These are phyloP conservation scores for Candida sojae DNA, from an alignment of 1,139 yeast genomes.

Conservation along the genomic window DNA sequence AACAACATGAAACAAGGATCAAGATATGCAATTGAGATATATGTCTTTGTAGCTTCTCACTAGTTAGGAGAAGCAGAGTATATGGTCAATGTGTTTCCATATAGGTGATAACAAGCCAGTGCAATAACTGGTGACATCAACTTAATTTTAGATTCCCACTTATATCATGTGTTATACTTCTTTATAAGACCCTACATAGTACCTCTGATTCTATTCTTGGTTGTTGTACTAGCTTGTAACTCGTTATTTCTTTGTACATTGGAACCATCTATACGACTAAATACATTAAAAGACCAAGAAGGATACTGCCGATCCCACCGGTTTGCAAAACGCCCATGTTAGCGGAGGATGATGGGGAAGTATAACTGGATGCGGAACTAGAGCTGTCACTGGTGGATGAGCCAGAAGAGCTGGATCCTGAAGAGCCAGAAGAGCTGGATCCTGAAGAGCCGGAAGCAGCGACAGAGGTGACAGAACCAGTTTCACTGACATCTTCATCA, in stretches of 20 bases:
- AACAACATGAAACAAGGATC: no score
- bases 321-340: constrained; percentile 13
- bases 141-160: no score
- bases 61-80: no score
- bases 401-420: neutral
- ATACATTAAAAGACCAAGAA: constrained; percentile 11
- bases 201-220: neutral
- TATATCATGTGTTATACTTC: no score
- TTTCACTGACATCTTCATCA: constrained; percentile 11
- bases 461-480: neutral
- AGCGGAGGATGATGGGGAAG: constrained; percentile 9
- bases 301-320: constrained; percentile 12
- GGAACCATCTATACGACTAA: constrained; percentile 4
- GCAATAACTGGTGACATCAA: no score
- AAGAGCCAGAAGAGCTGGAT: constrained; percentile 8
- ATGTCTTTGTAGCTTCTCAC: no score
- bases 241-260: neutral
- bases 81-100: no score
- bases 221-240: neutral
- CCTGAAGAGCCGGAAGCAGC: no score
- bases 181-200: no score
- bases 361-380: constrained; percentile 6
- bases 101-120: no score
- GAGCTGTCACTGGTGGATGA: neutral
- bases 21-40: no score